Base-by-base conservation (phyloP, 176 grass and related monocot species). In the Lolium rigidum region DNA sequence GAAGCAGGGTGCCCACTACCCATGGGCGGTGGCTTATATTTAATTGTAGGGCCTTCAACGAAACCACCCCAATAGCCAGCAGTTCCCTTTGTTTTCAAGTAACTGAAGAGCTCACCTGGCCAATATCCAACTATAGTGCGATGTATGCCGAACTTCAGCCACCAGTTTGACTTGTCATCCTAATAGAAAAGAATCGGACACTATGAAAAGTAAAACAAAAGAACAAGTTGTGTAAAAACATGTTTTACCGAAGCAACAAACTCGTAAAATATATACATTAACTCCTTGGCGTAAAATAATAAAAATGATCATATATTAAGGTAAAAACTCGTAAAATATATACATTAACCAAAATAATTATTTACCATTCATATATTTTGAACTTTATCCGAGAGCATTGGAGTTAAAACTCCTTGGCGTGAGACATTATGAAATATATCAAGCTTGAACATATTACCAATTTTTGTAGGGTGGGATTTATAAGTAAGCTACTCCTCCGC, bases 51-150 rank as follows among this genome's bases (percentile, higher is more conserved):
- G 1, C 74, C 74, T 55, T 56, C 74, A 35, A 77, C 74, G 4
- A 37, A 6, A 77, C 74, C 74, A 77, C 74, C 74, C 74, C 51
- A 77, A 38, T n/a, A 77, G 28, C 49, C 74, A 57, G 57, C 10
- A 5, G 50, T 56, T 11, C 50, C 74, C 16, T 55, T 56, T 14
- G 25, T 5, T 55, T 77, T 77, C 9, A 77, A 26, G 48, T 52
- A 35, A 37, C 26, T 9, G 0, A 77, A 56, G 26, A 77, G 74
- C 11, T 52, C 25, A 20, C 50, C 15, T 77, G 74, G 74, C 74
- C 74, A 77, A 77, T 56, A 77, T 11, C 74, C 74, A 2, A 77
- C 28, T 55, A 12, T 17, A 11, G 8, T 35, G 16, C 28, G 17
- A 8, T 77, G 26, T 4, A 4, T 6, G 5, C 50, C 50, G 0